Conservation (phyloP, 2,329 filamentous ascomycete genomes). For the Corinectria fuckeliana region DNA sequence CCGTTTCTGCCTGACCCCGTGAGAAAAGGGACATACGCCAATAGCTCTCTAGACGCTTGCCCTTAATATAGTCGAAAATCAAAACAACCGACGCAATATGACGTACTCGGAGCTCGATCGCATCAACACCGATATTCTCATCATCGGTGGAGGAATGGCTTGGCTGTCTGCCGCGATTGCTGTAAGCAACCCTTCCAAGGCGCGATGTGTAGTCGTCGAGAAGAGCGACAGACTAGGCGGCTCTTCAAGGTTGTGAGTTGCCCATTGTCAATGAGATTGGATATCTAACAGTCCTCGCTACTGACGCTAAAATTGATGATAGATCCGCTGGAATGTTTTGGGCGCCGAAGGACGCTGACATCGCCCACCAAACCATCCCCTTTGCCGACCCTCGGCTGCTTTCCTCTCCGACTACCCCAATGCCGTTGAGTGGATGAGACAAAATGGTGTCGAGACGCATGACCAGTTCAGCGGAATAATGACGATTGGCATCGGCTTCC, state of each 20-base stretch:
- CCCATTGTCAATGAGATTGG: background rate
- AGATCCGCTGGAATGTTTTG: conserved; percentile 26
- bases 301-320: background rate
- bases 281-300: background rate
- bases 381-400: conserved; percentile 16
- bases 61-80: background rate
- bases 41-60: background rate
- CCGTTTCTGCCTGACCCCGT: background rate
- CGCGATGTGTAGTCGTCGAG: conserved; percentile 13
- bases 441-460: conserved; percentile 16
- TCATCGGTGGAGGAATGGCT: conserved; percentile 24
- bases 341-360: conserved; percentile 10
- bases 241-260: conserved; percentile 14
- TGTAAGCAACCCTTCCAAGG: conserved; percentile 1
- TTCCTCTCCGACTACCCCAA: conserved; percentile 20
- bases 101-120: background rate
- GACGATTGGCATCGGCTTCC: conserved; percentile 24
- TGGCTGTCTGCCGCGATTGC: conserved; percentile 19
- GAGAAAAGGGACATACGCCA: background rate
- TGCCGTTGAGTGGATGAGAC: conserved; percentile 19
- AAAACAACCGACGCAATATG: background rate
- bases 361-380: conserved; percentile 13
- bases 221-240: conserved; percentile 17
- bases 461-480: conserved; percentile 25
- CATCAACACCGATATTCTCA: conserved; percentile 20